Evolutionary conservation across 768 basidiomycete species (phyloP), one percentile per base, ranked within the genome.

Genomic region (Suillus weaverae): DNA sequence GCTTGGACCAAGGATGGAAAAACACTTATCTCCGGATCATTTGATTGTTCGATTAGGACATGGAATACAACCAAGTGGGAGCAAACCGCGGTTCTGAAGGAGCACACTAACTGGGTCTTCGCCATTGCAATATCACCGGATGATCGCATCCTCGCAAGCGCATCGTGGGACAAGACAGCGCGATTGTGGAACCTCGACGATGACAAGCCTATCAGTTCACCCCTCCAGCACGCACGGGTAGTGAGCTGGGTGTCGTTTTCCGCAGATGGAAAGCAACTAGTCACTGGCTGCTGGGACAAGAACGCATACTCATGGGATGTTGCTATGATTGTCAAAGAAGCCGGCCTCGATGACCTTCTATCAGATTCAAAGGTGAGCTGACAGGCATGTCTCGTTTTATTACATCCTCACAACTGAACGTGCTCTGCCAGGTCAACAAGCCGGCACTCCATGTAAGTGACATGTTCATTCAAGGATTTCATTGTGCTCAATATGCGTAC

Each of bases 141-240:
- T 33, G 33, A 33, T 14, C 13, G 14, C 32, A 35, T 61, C 22
- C 53, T 70, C 46, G 66, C 59, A 26, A 62, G 54, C 53, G 65
- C 50, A 13, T 70, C 69, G 35, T 30, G 0, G 3, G 66, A 67
- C 55, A 16, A 44, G 1, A 64, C 62, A 38, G 43, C 46, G 4
- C 43, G 30, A 41, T 26, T 61, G 9, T 61, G 44, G 60, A 46
- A 50, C 60, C n/a, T 50, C 13, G 32, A 22, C 22, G 20, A 43
- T 9, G 32, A 43, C 4, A 13, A 22, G n/a, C 48, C 22, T 22
- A n/a, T 50, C 2, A 18, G 60, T 26, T 33, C 16, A 4, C 26
- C 20, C 6, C 60, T 61, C 26, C 4, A 46, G 18, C 60, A 48
- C 18, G 8, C 14, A 14, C 1, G 7, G 2, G 0, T 5, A 30